phyloP scores from a whole-genome alignment of 2,329 filamentous ascomycete species.

The Fusarium beomiforme region DNA sequence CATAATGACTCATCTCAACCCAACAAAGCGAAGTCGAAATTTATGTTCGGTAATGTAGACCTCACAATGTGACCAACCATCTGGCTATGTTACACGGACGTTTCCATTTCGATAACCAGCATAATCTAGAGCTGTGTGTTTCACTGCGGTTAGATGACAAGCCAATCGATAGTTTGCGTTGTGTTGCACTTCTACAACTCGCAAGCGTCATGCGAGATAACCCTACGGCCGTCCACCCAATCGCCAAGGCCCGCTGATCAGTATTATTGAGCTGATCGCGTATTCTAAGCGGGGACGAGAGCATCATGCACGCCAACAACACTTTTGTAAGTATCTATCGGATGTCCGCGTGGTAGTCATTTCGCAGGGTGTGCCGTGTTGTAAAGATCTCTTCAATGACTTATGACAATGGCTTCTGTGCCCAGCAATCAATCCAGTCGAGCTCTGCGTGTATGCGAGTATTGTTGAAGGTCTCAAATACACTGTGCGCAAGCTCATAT shows the following conservation, averaged over 20 bases:
- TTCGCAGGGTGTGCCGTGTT: not conserved
- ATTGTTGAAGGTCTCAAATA: constrained; percentile 48
- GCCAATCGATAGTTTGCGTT: constrained; percentile 9
- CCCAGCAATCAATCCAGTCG: constrained; percentile 52
- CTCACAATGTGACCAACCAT: not conserved
- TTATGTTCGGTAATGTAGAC: not conserved
- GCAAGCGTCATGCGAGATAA: constrained; percentile 29
- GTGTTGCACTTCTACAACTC: constrained; percentile 8
- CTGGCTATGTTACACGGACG: not conserved
- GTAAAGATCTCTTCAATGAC: not conserved
- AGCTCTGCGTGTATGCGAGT: constrained; percentile 47
- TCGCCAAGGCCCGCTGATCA: not conserved
- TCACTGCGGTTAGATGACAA: constrained; percentile 5
- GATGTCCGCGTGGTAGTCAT: constrained; percentile 3
- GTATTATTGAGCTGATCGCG: constrained; percentile 7
- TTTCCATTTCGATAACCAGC: constrained; percentile 2
- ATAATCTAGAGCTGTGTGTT: not conserved
- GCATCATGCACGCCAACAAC: constrained; percentile 17
- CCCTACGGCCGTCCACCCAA: constrained; percentile 8
- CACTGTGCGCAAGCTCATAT: constrained; percentile 43
- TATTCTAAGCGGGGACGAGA: constrained; percentile 6
- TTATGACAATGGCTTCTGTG: constrained; percentile 48
- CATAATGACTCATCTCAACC: not conserved
- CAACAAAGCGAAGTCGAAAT: not conserved
- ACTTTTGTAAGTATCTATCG: constrained; percentile 14